Percentiles rank a stretch among this genome's conserved stretches.
Conservation (phyloP, 352 stramenopile genomes). For the Phytophthora hibernalis region DNA sequence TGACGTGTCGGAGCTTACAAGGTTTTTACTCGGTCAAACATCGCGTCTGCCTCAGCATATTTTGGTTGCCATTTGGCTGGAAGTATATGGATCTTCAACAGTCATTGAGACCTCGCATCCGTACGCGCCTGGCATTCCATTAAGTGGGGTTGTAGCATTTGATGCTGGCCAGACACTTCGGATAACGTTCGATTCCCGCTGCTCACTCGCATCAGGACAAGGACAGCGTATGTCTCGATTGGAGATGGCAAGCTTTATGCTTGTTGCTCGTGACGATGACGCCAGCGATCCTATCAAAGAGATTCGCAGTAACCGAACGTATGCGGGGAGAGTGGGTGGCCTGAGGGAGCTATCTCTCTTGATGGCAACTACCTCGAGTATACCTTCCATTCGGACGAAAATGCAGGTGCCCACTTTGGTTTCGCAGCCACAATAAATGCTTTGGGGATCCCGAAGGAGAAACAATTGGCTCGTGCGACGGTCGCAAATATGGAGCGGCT, state of each 20-base stretch:
- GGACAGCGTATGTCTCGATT: slow-evolving; percentile 25
- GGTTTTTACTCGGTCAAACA: slow-evolving; percentile 68
- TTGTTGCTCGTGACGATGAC: slow-evolving; percentile 22
- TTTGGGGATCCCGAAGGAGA: slow-evolving; percentile 63
- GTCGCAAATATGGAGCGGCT: slow-evolving; percentile 48
- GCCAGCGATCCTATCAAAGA: slow-evolving; percentile 27
- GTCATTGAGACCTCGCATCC: slow-evolving; percentile 77
- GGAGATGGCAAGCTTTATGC: slow-evolving; percentile 37
- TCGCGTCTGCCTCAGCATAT: slow-evolving; percentile 58
- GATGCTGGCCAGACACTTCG: slow-evolving; percentile 59
- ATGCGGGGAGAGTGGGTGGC: slow-evolving; percentile 57
- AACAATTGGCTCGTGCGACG: slow-evolving; percentile 63
- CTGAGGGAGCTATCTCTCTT: slow-evolving; percentile 55
- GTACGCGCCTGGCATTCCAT: slow-evolving; percentile 40
- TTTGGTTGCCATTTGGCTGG: slow-evolving; percentile 76
- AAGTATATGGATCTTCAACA: slow-evolving; percentile 68
- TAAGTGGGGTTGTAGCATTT: slow-evolving; percentile 57
- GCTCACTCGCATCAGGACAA: slow-evolving; percentile 44
- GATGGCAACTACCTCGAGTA: slow-evolving; percentile 72
- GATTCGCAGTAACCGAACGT: slow-evolving; percentile 38
- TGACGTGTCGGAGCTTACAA: slow-evolving; percentile 58
- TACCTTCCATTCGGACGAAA: slow-evolving; percentile 64
- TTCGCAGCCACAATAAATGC: slow-evolving; percentile 68
- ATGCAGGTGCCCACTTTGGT: slow-evolving; percentile 60
- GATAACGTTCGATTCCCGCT: slow-evolving; percentile 75